Percentiles rank a stretch among this genome's conserved stretches.
Evolutionary conservation across 148 eudicot genomes (phyloP).

Genomic region (Nepenthes mirabilis): DNA sequence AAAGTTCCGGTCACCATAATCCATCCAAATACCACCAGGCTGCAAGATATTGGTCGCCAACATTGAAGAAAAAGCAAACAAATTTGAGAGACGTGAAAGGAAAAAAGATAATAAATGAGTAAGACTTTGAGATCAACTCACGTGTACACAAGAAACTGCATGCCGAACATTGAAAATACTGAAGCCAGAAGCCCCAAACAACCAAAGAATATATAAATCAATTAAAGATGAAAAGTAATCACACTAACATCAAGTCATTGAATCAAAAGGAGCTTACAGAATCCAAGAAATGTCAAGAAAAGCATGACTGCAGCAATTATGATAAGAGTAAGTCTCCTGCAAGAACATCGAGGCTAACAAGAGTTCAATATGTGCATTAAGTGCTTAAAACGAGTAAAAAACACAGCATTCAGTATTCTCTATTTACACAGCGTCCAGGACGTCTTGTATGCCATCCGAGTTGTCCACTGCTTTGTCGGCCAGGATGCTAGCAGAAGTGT

Average conservation of each 20-base stretch:
- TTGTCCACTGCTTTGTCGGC: slow-evolving; percentile 32
- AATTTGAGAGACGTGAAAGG: not conserved
- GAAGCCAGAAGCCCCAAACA: slow-evolving; percentile 47
- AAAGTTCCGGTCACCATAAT: slow-evolving; percentile 64
- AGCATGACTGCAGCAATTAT: slow-evolving; percentile 77
- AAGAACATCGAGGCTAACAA: slow-evolving; percentile 1
- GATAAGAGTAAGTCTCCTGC: slow-evolving; percentile 69
- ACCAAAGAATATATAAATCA: slow-evolving; percentile 17
- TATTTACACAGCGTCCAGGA: slow-evolving; percentile 55
- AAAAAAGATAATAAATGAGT: not conserved
- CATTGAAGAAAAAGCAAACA: not conserved
- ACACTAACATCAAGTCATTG: not conserved
- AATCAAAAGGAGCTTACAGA: slow-evolving; percentile 30
- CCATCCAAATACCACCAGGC: slow-evolving; percentile 78
- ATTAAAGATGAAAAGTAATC: not conserved
- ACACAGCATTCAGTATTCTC: not conserved
- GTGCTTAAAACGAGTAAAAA: not conserved
- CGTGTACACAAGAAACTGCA: slow-evolving; percentile 71
- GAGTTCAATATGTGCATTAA: not conserved
- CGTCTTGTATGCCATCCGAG: slow-evolving; percentile 35
- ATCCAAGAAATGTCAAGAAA: slow-evolving; percentile 60
- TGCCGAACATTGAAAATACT: slow-evolving; percentile 71
- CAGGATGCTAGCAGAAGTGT: slow-evolving; percentile 47
- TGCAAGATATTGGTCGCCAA: slow-evolving; percentile 16
- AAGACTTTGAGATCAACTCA: slow-evolving; percentile 24